Base-by-base conservation (phyloP, 2,329 filamentous ascomycete genomes). In the Calonectria pseudoreteaudii region DNA sequence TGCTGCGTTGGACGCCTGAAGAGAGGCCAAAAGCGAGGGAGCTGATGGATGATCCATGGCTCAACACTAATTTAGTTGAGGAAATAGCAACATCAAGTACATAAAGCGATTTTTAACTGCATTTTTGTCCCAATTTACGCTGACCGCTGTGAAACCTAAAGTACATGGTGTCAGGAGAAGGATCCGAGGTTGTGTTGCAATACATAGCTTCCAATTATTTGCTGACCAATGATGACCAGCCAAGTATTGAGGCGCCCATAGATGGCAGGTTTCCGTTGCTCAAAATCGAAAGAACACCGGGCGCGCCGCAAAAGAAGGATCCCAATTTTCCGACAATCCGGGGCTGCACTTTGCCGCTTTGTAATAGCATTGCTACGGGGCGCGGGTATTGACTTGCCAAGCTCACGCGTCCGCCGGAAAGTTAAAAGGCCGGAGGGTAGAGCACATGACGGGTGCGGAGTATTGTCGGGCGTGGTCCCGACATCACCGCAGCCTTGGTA, bases 1-100 rank as follows among this genome's bases (percentile, higher is more conserved):
- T 81, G 79, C 68, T 81, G 8, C 74, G 70, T 34, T 81, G 79
- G 79, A 53, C 75, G 28, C 79, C 79, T 16, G 78, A 81, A 52
- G 76, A 78, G 28, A 73, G 79, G n/a, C 74, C 76, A 49, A 80
- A 76, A 26, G 78, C 79, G 4, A 47, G 56, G 38, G 79, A 81
- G 67, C 72, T 81, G 41, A 71, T 75, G 62, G 58, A 74, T 38
- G 79, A 81, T 49, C 77, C 78, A 23, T 81, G 79, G 79, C 72
- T 81, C 28, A 73, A 70, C 14, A 62, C 36, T 36, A 50, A 56
- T 65, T 52, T 65, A 72, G 66, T 49, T 30, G 36, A 41, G 53
- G 66, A 69, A 18, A 44, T 44, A 70, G 26, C 26, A 62, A 18
- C 36, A 41, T 20, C 34, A 62, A 62, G 26, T 26, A 8, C 47